phyloP scores from a whole-genome alignment of 2,329 filamentous ascomycete genomes.

The Aspergillus jensenii region DNA sequence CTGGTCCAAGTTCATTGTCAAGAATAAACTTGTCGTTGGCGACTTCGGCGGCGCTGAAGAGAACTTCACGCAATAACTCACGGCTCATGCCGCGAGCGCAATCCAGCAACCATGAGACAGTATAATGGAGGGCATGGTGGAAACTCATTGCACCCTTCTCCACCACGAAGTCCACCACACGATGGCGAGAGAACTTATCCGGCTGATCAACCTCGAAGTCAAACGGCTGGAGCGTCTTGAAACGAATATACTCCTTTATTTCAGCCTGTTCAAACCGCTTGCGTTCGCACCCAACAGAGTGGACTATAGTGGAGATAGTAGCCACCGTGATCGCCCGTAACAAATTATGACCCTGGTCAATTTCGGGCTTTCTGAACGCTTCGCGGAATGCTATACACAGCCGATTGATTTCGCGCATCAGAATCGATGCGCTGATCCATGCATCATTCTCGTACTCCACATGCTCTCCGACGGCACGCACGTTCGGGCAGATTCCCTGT shows the following conservation, averaged over 20 bases:
- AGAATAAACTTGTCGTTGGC: conserved; percentile 56
- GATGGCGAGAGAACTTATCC: conserved; percentile 53
- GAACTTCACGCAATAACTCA: conserved; percentile 64
- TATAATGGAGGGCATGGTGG: conserved; percentile 95
- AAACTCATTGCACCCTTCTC: conserved; percentile 93
- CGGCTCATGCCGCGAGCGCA: conserved; percentile 74
- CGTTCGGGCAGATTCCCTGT: conserved; percentile 94
- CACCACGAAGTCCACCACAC: conserved; percentile 82
- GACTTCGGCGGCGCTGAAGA: conserved; percentile 68
- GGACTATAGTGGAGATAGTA: conserved; percentile 80
- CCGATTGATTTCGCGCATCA: conserved; percentile 92
- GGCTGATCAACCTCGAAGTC: conserved; percentile 66
- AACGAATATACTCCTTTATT: conserved; percentile 80
- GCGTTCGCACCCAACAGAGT: conserved; percentile 86
- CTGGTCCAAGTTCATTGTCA: conserved; percentile 56
- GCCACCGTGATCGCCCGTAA: conserved; percentile 66
- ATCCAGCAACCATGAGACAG: conserved; percentile 92
- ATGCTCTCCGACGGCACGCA: conserved; percentile 88
- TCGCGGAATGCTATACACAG: conserved; percentile 86
- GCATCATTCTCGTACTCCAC: conserved; percentile 98
- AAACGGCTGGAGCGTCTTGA: conserved; percentile 74
- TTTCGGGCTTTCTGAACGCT: conserved; percentile 70
- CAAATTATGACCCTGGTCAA: conserved; percentile 66
- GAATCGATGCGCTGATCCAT: conserved; percentile 94
- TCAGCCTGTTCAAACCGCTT: conserved; percentile 82